Evolutionary conservation across 371 early-diverging fungal genomes (phyloP).

Genomic region (Mucor sp.): DNA sequence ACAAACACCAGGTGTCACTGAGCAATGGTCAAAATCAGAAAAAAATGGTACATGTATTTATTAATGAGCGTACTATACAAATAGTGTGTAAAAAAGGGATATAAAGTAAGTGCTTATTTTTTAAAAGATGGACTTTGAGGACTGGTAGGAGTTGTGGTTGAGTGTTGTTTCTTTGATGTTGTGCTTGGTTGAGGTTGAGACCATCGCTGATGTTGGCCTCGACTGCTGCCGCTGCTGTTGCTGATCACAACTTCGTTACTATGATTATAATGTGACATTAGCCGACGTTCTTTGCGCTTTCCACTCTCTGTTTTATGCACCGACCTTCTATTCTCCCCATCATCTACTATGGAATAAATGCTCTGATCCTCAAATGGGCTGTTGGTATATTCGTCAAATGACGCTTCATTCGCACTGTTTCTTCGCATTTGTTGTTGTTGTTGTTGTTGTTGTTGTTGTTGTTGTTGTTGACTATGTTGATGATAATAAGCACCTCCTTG

Average conservation of each 20-base stretch:
- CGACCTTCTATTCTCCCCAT: conserved; percentile 21
- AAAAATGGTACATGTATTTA: not conserved
- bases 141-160: not conserved
- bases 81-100: not conserved
- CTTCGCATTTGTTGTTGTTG: not conserved
- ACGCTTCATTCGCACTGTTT: conserved; percentile 10
- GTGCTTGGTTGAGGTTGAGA: not conserved
- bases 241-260: not conserved
- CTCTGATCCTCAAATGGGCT: not conserved
- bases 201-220: conserved; percentile 1
- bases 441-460: too few relatives aligned
- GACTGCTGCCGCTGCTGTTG: conserved; percentile 5
- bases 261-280: conserved; percentile 11
- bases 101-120: not conserved
- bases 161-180: not conserved
- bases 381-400: conserved; percentile 5
- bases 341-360: conserved; percentile 1
- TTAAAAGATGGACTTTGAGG: conserved; percentile 1
- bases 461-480: too few relatives aligned
- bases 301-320: conserved; percentile 42
- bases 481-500: not conserved
- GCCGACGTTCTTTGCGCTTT: conserved; percentile 33
- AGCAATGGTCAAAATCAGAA: too few relatives aligned
- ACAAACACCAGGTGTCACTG: not conserved
- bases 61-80: too few relatives aligned